Percentiles rank a stretch among this genome's conserved stretches.
These are phyloP conservation scores for Prunus persica DNA, from an alignment of 306 rosid species.

Conservation along the genomic window DNA sequence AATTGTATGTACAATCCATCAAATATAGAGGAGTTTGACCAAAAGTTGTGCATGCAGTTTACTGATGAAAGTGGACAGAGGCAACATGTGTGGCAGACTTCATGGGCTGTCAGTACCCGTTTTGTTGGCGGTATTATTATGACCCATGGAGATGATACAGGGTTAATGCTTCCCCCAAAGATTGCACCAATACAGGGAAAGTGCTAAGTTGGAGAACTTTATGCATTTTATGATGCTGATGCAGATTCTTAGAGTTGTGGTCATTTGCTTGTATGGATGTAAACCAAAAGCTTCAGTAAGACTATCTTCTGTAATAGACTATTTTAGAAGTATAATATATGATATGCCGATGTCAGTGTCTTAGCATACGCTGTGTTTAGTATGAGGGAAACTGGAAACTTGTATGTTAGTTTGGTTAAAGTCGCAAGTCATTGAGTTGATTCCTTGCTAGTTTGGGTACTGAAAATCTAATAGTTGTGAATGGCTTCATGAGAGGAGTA, in stretches of 20 bases:
- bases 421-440: not conserved
- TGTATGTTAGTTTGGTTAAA: not conserved
- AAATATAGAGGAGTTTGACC: conserved; percentile 19
- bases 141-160: conserved; percentile 94
- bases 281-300: not conserved
- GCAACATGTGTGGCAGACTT: conserved; percentile 86
- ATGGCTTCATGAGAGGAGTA: not conserved
- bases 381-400: not conserved
- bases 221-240: not conserved
- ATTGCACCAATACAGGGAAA: conserved; percentile 73
- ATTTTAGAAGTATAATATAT: not conserved
- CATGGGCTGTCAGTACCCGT: conserved; percentile 93
- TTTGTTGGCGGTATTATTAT: conserved; percentile 93
- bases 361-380: not conserved
- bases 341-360: not conserved
- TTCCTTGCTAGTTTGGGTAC: not conserved
- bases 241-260: not conserved
- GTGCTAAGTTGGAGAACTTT: conserved; percentile 35
- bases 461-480: not conserved
- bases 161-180: conserved; percentile 93
- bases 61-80: conserved; percentile 81
- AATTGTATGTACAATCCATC: not conserved
- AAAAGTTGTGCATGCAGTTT: conserved; percentile 52
- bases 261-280: not conserved
- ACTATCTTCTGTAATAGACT: not conserved